Evolutionary conservation across 805 yeast species (phyloP).

Genomic region (Ogataea trehalophila): DNA sequence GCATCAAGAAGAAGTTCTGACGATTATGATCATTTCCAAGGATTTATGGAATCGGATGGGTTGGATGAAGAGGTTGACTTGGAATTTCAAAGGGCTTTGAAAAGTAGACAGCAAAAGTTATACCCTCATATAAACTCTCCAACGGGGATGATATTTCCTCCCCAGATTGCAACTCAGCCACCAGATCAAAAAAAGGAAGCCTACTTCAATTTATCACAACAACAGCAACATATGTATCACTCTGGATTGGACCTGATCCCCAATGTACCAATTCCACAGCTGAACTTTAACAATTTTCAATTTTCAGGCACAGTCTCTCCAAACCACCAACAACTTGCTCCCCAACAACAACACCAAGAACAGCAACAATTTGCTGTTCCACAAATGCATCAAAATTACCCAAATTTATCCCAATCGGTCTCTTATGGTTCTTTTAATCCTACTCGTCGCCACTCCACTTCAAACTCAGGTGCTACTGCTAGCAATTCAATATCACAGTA

Average conservation of each 20-base stretch:
- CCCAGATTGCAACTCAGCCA: constrained; percentile 1
- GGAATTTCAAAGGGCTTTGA: constrained; percentile 16
- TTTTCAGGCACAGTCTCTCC: background rate
- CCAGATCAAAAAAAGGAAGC: background rate
- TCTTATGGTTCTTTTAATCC: background rate
- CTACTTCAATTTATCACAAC: background rate
- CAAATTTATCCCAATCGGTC: background rate
- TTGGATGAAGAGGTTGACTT: constrained; percentile 12
- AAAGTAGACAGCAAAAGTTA: constrained; percentile 9
- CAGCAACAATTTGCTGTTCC: constrained; percentile 2
- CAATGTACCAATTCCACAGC: constrained; percentile 1
- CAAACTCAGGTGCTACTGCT: too few species aligned
- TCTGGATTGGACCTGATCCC: constrained; percentile 1
- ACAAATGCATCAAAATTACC: background rate
- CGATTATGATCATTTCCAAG: constrained; percentile 12
- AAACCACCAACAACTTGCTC: background rate
- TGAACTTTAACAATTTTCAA: constrained; percentile 7
- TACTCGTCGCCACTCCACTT: constrained; percentile 1
- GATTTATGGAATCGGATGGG: constrained; percentile 22
- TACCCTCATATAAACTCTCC: constrained; percentile 2
- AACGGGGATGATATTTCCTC: background rate
- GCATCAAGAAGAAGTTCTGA: constrained; percentile 11
- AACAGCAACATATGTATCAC: background rate
- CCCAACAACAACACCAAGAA: background rate
- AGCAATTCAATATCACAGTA: too few species aligned